phyloP scores from a whole-genome alignment of 1,139 yeast genomes.

The Groenewaldozyma sp. region DNA sequence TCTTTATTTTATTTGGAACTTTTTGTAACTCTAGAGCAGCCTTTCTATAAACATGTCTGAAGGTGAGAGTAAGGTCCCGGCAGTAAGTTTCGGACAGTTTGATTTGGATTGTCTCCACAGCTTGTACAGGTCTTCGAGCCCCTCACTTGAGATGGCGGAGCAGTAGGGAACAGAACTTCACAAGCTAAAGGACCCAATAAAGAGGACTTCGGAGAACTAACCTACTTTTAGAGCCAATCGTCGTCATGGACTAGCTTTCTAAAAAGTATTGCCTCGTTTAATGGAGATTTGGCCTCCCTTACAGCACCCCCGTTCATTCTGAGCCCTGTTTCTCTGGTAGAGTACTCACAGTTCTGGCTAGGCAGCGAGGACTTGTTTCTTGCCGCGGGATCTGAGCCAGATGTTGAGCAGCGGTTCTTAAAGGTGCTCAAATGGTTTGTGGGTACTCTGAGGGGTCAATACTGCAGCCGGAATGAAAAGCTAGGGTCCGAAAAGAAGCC shows the following conservation, averaged over 20 bases:
- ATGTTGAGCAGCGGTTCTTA: conserved; percentile 51
- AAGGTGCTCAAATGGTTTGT: conserved; percentile 88
- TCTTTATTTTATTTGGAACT: no score
- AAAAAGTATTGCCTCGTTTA: conserved; percentile 84
- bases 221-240: conserved; percentile 8
- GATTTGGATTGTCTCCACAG: no score
- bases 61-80: conserved; percentile 13
- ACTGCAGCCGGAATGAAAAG: conserved; percentile 82
- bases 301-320: conserved; percentile 98
- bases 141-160: no score
- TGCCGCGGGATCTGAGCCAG: conserved; percentile 47
- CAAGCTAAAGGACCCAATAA: no score
- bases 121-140: no score
- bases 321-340: conserved; percentile 80
- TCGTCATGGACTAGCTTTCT: conserved; percentile 40
- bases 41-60: conserved; percentile 4
- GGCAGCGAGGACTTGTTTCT: conserved; percentile 80
- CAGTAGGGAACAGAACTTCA: no score
- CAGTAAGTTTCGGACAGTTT: no score
- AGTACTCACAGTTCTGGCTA: conserved; percentile 76
- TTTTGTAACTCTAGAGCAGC: no score
- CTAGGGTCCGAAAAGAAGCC: conserved; percentile 95
- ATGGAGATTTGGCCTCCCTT: conserved; percentile 86
- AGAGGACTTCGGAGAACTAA: neutral
- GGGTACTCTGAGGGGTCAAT: conserved; percentile 84